Evolutionary conservation across 331 rosid genomes (phyloP).

Genomic region (Arachis monticola): DNA sequence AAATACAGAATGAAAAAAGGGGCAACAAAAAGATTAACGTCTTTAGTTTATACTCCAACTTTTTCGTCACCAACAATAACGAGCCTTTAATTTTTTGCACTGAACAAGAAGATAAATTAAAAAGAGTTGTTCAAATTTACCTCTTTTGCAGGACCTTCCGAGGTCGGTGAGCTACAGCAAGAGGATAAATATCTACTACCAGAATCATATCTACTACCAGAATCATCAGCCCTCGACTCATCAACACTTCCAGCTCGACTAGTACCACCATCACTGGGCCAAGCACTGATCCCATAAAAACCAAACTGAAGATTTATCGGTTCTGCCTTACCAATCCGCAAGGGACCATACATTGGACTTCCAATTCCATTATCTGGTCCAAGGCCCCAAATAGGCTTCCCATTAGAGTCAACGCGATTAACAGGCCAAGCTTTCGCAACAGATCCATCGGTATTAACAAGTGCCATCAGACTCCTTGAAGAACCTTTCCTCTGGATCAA

Average conservation of each 20-base stretch:
- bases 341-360: slow-evolving; percentile 65
- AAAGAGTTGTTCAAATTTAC: slow-evolving; percentile 43
- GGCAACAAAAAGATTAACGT: neutral
- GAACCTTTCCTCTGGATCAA: slow-evolving; percentile 95
- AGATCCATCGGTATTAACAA: slow-evolving; percentile 89
- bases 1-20: neutral
- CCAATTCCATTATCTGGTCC: slow-evolving; percentile 58
- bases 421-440: slow-evolving; percentile 99
- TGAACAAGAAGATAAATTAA: neutral
- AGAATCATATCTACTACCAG: slow-evolving; percentile 83
- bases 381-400: slow-evolving; percentile 64
- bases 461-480: slow-evolving; percentile 90
- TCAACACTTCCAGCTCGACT: slow-evolving; percentile 93
- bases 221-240: slow-evolving; percentile 89
- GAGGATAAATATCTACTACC: slow-evolving; percentile 85
- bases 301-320: slow-evolving; percentile 98
- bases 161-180: slow-evolving; percentile 94
- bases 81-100: slow-evolving; percentile 23
- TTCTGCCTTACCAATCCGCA: slow-evolving; percentile 79
- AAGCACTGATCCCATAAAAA: slow-evolving; percentile 91
- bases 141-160: slow-evolving; percentile 87
- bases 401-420: slow-evolving; percentile 65
- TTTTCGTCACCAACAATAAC: slow-evolving; percentile 19
- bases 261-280: slow-evolving; percentile 95
- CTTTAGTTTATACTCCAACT: neutral